A percentile compares a stretch with the other conserved stretches of the same genome.
Conservation (phyloP, 106 monocot species). For the Cymbidium sinense region DNA sequence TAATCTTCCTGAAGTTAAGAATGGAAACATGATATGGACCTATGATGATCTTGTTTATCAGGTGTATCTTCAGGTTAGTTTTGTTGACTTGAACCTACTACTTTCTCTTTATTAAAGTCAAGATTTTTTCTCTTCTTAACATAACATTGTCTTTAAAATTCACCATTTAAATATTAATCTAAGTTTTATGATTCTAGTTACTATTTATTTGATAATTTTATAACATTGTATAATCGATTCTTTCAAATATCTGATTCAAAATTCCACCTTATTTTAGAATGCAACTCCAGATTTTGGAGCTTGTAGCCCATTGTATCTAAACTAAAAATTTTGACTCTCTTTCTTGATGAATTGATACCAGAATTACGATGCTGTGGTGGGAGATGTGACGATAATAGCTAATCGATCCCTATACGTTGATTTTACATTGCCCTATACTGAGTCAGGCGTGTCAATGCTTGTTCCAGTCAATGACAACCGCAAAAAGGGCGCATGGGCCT, state of each 20-base stretch:
- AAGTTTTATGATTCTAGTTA: no score
- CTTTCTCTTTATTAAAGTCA: not conserved
- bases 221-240: no score
- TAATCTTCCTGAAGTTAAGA: conserved; percentile 6
- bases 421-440: conserved; percentile 44
- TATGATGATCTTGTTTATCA: conserved; percentile 73
- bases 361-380: conserved; percentile 54
- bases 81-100: not conserved
- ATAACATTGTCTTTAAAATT: not conserved
- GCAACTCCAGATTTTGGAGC: no score
- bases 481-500: conserved; percentile 28
- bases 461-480: conserved; percentile 34
- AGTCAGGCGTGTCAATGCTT: conserved; percentile 47
- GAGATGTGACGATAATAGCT: conserved; percentile 45
- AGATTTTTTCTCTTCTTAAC: not conserved
- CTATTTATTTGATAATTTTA: not conserved
- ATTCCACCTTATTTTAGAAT: no score
- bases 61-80: conserved; percentile 62
- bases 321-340: no score
- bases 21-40: conserved; percentile 35
- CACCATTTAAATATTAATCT: no score
- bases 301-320: no score
- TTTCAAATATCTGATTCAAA: no score
- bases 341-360: conserved; percentile 3
- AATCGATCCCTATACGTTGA: conserved; percentile 48